Evolutionary conservation across 306 rosid species (phyloP).

Genomic region (Pyrus betulifolia): DNA sequence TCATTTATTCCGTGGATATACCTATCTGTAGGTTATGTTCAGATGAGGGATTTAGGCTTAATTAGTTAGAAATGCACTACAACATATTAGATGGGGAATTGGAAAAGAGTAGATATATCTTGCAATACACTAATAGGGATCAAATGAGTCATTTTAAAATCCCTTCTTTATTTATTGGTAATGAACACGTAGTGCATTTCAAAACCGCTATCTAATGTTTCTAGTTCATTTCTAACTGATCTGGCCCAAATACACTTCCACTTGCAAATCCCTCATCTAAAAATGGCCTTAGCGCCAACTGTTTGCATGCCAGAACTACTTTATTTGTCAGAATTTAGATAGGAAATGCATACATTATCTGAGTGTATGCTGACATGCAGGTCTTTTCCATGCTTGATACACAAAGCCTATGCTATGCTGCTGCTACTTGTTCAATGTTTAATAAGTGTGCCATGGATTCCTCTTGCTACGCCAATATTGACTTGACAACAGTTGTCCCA

Average conservation of each 20-base stretch:
- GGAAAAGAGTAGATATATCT: too few relatives aligned
- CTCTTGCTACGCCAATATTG: constrained; percentile 73
- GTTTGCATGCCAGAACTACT: neutral
- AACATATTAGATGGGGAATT: neutral
- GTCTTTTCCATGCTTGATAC: constrained; percentile 92
- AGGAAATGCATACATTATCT: neutral
- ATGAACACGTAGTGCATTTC: neutral
- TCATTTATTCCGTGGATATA: neutral
- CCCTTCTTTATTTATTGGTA: neutral
- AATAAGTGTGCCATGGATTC: constrained; percentile 92
- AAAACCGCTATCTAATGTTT: neutral
- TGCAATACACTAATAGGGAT: too few relatives aligned
- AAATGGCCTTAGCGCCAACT: neutral
- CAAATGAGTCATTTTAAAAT: neutral
- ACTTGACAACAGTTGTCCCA: constrained; percentile 69
- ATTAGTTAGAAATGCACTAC: neutral
- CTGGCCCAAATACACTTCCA: neutral
- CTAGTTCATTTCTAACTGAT: neutral
- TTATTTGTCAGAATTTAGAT: neutral
- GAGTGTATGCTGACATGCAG: constrained; percentile 32
- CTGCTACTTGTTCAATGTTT: constrained; percentile 82
- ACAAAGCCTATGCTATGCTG: constrained; percentile 79
- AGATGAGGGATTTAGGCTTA: neutral
- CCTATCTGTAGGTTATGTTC: neutral
- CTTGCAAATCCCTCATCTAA: neutral